A percentile compares a stretch with the other conserved stretches of the same genome.
Evolutionary conservation across 208 protist genomes (phyloP).

Genomic region (Angomonas desouzai): DNA sequence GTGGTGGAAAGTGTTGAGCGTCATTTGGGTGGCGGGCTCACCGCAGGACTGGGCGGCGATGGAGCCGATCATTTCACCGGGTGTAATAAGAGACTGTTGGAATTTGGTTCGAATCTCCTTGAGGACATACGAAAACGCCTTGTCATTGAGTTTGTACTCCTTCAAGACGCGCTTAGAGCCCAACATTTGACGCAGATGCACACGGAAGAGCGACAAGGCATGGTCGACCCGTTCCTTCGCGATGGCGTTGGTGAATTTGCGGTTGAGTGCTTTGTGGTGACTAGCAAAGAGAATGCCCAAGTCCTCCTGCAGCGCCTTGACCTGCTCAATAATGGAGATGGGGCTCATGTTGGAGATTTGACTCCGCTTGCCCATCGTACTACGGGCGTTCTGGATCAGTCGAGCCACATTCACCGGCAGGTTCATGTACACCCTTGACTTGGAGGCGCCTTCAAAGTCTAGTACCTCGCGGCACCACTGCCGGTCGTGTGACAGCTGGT

Average conservation of each 20-base stretch:
- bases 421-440: slow-evolving; percentile 45
- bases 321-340: slow-evolving; percentile 71
- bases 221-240: slow-evolving; percentile 92
- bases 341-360: slow-evolving; percentile 92
- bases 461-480: slow-evolving; percentile 58
- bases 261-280: slow-evolving; percentile 58
- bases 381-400: slow-evolving; percentile 96
- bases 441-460: slow-evolving; percentile 55
- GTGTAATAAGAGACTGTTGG: slow-evolving; percentile 87
- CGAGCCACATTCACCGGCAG: slow-evolving; percentile 94
- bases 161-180: slow-evolving; percentile 91
- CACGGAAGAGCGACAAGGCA: slow-evolving; percentile 94
- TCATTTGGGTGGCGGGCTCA: slow-evolving; percentile 99
- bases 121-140: slow-evolving; percentile 97
- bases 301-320: slow-evolving; percentile 69
- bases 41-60: slow-evolving; percentile 99
- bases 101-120: slow-evolving; percentile 96
- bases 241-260: slow-evolving; percentile 78
- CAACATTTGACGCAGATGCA: slow-evolving; percentile 93
- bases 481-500: slow-evolving; percentile 86
- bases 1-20: slow-evolving; percentile 99
- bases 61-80: slow-evolving; percentile 98
- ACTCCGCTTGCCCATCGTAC: slow-evolving; percentile 86
- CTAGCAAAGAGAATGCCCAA: slow-evolving; percentile 79
- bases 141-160: slow-evolving; percentile 91